These are phyloP conservation scores for Paramyrothecium roridum DNA, from an alignment of 2,329 filamentous ascomycete species.

Conservation along the genomic window DNA sequence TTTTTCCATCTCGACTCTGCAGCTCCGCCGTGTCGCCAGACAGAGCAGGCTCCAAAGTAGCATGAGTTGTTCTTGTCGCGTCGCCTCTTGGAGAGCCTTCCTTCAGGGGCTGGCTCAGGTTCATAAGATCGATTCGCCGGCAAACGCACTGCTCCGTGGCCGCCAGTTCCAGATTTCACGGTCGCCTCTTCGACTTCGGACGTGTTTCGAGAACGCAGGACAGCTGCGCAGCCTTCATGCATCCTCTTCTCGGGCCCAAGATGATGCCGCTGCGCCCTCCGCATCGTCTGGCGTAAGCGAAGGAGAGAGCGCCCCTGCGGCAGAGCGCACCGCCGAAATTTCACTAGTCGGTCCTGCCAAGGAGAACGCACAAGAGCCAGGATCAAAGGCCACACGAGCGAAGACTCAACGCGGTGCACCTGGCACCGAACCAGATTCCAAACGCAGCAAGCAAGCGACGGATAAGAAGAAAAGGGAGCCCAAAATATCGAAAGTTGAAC, in stretches of 20 bases:
- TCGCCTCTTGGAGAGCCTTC: conserved; percentile 43
- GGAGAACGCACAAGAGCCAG: too few species aligned
- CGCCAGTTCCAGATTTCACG: neutral
- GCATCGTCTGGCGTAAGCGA: too few species aligned
- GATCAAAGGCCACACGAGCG: too few species aligned
- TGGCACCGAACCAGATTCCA: too few species aligned
- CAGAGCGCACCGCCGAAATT: too few species aligned
- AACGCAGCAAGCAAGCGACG: too few species aligned
- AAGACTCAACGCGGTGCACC: too few species aligned
- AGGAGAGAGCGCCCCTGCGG: too few species aligned
- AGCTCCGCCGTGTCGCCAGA: neutral
- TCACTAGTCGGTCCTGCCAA: too few species aligned
- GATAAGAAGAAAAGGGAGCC: neutral
- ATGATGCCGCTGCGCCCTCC: neutral
- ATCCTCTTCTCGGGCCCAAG: neutral
- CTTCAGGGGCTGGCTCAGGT: conserved; percentile 41
- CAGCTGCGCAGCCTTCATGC: conserved; percentile 1
- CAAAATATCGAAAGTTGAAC: neutral
- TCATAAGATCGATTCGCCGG: conserved; percentile 24
- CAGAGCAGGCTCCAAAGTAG: conserved; percentile 9
- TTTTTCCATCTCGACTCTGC: neutral
- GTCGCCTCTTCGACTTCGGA: neutral
- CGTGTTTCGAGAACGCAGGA: neutral
- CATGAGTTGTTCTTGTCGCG: conserved; percentile 49
- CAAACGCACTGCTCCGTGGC: neutral